Evolutionary conservation across 441 rosid genomes (phyloP).

Genomic region (Viola pubescens): DNA sequence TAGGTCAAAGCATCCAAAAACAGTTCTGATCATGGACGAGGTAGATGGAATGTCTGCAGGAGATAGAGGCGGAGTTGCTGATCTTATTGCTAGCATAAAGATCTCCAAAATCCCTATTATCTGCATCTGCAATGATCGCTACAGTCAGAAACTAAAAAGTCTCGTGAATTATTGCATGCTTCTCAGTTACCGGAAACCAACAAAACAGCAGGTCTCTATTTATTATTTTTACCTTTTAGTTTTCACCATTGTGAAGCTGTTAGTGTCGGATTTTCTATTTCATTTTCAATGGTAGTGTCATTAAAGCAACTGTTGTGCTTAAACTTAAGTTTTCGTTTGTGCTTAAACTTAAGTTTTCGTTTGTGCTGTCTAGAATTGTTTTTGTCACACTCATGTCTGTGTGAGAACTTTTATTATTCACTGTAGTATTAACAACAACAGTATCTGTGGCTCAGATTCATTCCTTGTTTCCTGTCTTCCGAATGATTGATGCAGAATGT

Average conservation of each 20-base stretch:
- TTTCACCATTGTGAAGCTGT: background rate
- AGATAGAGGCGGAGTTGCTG: slow-evolving; percentile 96
- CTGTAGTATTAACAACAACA: too few relatives aligned
- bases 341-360: too few relatives aligned
- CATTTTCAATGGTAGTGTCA: background rate
- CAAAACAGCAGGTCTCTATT: slow-evolving; percentile 76
- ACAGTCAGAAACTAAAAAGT: slow-evolving; percentile 94
- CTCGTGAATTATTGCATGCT: slow-evolving; percentile 77
- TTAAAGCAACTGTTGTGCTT: too few relatives aligned
- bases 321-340: too few relatives aligned
- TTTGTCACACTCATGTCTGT: too few relatives aligned
- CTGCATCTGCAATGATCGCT: slow-evolving; percentile 95
- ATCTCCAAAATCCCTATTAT: slow-evolving; percentile 87
- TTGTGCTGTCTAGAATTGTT: too few relatives aligned
- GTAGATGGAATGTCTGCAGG: slow-evolving; percentile 99
- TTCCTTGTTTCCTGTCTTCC: too few relatives aligned
- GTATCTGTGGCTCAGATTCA: too few relatives aligned
- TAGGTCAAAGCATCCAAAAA: slow-evolving; percentile 68
- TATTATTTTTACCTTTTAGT: background rate
- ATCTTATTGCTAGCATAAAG: slow-evolving; percentile 94
- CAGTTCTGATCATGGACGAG: slow-evolving; percentile 97
- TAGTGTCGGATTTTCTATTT: background rate
- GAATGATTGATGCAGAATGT: too few relatives aligned
- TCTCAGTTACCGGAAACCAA: slow-evolving; percentile 84
- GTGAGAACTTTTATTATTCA: too few relatives aligned